phyloP scores from a whole-genome alignment of 169 alveolate genomes.

The Plasmodium fragile region DNA sequence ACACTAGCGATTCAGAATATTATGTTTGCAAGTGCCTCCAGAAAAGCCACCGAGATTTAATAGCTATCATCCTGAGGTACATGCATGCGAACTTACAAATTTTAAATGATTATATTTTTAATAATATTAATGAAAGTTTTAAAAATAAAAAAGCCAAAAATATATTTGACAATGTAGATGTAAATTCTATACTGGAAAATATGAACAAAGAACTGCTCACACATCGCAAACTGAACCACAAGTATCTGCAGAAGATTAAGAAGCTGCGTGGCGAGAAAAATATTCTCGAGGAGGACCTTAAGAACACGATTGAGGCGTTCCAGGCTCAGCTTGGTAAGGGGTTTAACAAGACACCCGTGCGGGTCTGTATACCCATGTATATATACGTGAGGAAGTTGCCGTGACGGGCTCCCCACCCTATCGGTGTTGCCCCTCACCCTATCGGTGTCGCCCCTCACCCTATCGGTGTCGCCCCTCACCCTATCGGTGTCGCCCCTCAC shows the following conservation, averaged over 20 bases:
- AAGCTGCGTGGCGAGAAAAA: conserved; percentile 46
- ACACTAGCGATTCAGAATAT: conserved; percentile 18
- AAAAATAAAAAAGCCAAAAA: conserved; percentile 23
- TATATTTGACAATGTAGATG: conserved; percentile 49
- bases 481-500: too few species aligned
- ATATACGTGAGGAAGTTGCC: too few species aligned
- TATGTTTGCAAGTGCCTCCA: conserved; percentile 44
- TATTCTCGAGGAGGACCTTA: conserved; percentile 50
- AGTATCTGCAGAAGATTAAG: conserved; percentile 12
- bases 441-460: too few species aligned
- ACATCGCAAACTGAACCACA: conserved; percentile 13
- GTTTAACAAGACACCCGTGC: too few species aligned
- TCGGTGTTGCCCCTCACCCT: too few species aligned
- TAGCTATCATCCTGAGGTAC: conserved; percentile 35
- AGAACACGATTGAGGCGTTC: conserved; percentile 58
- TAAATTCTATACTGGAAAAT: conserved; percentile 31
- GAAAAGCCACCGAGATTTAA: conserved; percentile 58
- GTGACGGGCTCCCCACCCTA: too few species aligned
- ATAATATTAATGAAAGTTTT: conserved; percentile 38
- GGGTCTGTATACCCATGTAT: too few species aligned
- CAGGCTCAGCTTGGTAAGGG: conserved; percentile 47
- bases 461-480: too few species aligned
- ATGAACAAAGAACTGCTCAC: conserved; percentile 42
- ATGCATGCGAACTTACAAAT: conserved; percentile 64
- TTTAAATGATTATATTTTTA: conserved; percentile 47